These are phyloP conservation scores for Plectosphaerella sp. DNA, from an alignment of 2,329 filamentous ascomycete genomes.

Conservation along the genomic window DNA sequence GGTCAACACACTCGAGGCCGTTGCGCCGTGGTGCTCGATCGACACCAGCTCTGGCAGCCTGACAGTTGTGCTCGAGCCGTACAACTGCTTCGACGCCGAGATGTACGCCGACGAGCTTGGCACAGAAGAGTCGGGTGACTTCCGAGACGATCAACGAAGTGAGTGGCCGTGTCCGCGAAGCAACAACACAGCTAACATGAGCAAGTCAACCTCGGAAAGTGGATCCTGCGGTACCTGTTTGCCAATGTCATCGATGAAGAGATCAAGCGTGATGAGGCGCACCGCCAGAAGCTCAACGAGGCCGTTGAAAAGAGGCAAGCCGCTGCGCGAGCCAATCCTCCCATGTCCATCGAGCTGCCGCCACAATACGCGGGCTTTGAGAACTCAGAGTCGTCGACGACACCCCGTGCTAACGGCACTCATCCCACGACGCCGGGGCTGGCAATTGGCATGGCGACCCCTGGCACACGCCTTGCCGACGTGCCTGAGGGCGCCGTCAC, in stretches of 20 bases:
- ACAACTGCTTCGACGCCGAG: conserved; percentile 96
- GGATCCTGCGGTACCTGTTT: conserved; percentile 91
- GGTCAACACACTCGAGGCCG: conserved; percentile 82
- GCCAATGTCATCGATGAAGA: conserved; percentile 86
- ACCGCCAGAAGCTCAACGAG: conserved; percentile 65
- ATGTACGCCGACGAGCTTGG: conserved; percentile 90
- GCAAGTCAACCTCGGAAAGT: conserved; percentile 92
- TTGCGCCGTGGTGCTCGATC: conserved; percentile 94
- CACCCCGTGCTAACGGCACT: conserved; percentile 62
- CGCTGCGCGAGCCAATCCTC: conserved; percentile 51
- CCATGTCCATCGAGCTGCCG: conserved; percentile 53
- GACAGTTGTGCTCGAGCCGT: conserved; percentile 86
- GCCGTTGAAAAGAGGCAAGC: conserved; percentile 54
- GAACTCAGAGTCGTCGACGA: conserved; percentile 31
- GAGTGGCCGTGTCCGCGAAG: conserved; percentile 26
- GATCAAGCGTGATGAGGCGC: conserved; percentile 71
- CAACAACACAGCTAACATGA: conserved; percentile 9
- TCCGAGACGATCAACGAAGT: conserved; percentile 92
- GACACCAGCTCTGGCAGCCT: conserved; percentile 90
- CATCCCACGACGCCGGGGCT: conserved; percentile 68
- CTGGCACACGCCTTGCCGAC: conserved; percentile 42
- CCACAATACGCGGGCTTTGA: conserved; percentile 28
- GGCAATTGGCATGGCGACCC: conserved; percentile 73
- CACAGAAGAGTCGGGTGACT: conserved; percentile 69
- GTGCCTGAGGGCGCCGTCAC: conserved; percentile 42